Evolutionary conservation across 2,329 filamentous ascomycete genomes (phyloP).

Genomic region (Chrysosporium queenslandicum): DNA sequence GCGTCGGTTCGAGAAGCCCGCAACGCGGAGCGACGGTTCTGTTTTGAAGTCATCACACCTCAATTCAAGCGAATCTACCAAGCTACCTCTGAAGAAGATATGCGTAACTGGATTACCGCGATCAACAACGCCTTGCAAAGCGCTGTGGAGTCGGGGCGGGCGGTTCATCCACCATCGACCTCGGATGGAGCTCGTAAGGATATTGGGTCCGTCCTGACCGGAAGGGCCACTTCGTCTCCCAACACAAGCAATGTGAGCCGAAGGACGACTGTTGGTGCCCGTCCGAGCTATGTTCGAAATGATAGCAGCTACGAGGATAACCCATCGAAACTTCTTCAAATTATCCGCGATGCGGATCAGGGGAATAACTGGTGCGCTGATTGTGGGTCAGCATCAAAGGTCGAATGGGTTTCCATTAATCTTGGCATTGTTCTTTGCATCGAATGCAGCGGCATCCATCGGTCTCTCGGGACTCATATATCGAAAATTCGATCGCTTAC

Average conservation of each 20-base stretch:
- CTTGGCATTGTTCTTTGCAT: slow-evolving; percentile 93
- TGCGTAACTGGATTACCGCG: slow-evolving; percentile 90
- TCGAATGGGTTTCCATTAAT: slow-evolving; percentile 99
- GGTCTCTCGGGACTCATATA: slow-evolving; percentile 92
- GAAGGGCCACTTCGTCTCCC: slow-evolving; percentile 60
- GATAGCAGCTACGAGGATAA: slow-evolving; percentile 70
- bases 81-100: slow-evolving; percentile 93
- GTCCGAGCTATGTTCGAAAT: slow-evolving; percentile 60
- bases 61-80: slow-evolving; percentile 95
- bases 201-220: slow-evolving; percentile 84
- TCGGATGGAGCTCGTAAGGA: slow-evolving; percentile 61
- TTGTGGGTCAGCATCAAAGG: slow-evolving; percentile 81
- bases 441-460: slow-evolving; percentile 94
- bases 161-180: slow-evolving; percentile 38
- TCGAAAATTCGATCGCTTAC: slow-evolving; percentile 94
- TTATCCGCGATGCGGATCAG: slow-evolving; percentile 79
- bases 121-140: slow-evolving; percentile 97
- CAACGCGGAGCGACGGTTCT: slow-evolving; percentile 88
- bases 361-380: slow-evolving; percentile 92
- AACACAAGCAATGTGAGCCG: slow-evolving; percentile 56
- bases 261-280: slow-evolving; percentile 82
- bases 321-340: slow-evolving; percentile 74
- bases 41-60: slow-evolving; percentile 96
- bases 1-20: slow-evolving; percentile 92
- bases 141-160: slow-evolving; percentile 69